These are phyloP conservation scores for Hirschfeldia incana DNA, from an alignment of 345 rosid species.

Conservation along the genomic window DNA sequence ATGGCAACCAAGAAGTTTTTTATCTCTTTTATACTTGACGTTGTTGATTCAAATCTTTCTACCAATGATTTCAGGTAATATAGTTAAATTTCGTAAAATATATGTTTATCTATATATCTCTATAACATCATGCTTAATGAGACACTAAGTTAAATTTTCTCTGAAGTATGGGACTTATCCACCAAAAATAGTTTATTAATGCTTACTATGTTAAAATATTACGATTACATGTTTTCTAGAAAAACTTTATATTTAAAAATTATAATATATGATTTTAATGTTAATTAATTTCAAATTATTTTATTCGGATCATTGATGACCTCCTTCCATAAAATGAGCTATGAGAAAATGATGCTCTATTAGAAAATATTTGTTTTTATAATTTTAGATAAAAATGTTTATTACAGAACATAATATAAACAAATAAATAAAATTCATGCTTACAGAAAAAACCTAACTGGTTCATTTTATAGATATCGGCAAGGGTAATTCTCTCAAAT, in stretches of 20 bases:
- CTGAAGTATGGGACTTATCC: background rate
- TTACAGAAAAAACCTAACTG: background rate
- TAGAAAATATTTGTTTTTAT: background rate
- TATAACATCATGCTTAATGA: background rate
- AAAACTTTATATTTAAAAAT: background rate
- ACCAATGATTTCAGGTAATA: slow-evolving; percentile 18
- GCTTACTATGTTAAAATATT: background rate
- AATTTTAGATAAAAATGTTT: background rate
- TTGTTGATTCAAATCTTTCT: slow-evolving; percentile 1
- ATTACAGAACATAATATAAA: too few relatives aligned
- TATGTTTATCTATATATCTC: too few relatives aligned
- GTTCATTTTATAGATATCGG: background rate
- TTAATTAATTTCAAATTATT: too few relatives aligned
- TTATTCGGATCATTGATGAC: background rate
- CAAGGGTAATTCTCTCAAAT: too few relatives aligned
- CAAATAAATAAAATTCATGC: background rate
- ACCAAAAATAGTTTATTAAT: background rate
- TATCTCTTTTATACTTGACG: background rate
- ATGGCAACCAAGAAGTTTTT: background rate
- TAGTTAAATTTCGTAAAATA: background rate
- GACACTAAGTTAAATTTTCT: background rate
- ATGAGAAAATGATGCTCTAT: background rate
- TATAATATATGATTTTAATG: background rate
- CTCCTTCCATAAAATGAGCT: background rate
- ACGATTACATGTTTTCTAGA: background rate